These are phyloP conservation scores for Ilyonectria sp. DNA, from an alignment of 2,329 filamentous ascomycete genomes.

Conservation along the genomic window DNA sequence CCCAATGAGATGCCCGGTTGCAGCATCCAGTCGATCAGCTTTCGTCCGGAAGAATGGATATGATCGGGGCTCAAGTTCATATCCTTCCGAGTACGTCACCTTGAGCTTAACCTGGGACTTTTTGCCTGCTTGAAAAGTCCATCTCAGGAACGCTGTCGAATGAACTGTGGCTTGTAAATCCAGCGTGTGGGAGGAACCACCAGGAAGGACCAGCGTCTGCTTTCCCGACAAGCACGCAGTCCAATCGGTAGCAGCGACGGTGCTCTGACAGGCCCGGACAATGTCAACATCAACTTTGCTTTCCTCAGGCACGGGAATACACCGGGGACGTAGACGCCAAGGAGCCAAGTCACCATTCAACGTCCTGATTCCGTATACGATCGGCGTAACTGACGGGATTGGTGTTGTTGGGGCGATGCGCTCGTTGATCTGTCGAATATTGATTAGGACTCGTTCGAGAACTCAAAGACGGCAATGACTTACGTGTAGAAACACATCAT, in stretches of 20 bases:
- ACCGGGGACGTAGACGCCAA: slow-evolving; percentile 32
- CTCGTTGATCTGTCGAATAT: slow-evolving; percentile 24
- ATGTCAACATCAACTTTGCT: slow-evolving; percentile 9
- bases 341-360: slow-evolving; percentile 34
- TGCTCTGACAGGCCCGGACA: slow-evolving; percentile 5
- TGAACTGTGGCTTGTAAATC: slow-evolving; percentile 32
- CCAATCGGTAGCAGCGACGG: slow-evolving; percentile 11
- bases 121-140: slow-evolving; percentile 19
- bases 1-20: slow-evolving; percentile 25
- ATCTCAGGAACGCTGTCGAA: slow-evolving; percentile 32
- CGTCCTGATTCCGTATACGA: slow-evolving; percentile 26
- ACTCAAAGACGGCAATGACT: background rate
- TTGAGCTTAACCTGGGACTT: slow-evolving; percentile 21
- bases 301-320: slow-evolving; percentile 31
- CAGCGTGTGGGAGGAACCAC: slow-evolving; percentile 15
- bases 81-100: slow-evolving; percentile 34
- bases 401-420: slow-evolving; percentile 5
- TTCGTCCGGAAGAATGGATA: slow-evolving; percentile 38
- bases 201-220: slow-evolving; percentile 7
- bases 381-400: slow-evolving; percentile 5
- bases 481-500: slow-evolving; percentile 34
- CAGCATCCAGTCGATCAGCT: slow-evolving; percentile 27
- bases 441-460: background rate
- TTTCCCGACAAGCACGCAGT: slow-evolving; percentile 8
- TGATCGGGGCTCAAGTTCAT: slow-evolving; percentile 30